Conservation (phyloP, 2,329 filamentous ascomycete species). For the Fusarium oxysporum region DNA sequence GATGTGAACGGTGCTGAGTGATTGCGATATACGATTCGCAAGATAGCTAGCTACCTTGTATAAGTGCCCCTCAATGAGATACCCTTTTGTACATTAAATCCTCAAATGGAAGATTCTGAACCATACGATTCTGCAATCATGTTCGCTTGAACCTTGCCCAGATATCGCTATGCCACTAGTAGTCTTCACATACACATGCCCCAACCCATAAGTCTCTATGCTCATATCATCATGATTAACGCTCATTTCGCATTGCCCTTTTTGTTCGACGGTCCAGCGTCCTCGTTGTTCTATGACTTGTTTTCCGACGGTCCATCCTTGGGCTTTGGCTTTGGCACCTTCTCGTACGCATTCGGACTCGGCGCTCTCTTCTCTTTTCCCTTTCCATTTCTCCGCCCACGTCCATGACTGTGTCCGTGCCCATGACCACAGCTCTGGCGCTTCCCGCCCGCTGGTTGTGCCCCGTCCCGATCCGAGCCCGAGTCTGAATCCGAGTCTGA, state of each 20-base stretch:
- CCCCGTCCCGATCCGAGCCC: slow-evolving; percentile 46
- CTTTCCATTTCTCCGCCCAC: slow-evolving; percentile 48
- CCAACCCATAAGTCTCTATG: slow-evolving; percentile 18
- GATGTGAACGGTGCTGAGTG: slow-evolving; percentile 39
- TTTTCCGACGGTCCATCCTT: slow-evolving; percentile 44
- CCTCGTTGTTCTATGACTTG: slow-evolving; percentile 35
- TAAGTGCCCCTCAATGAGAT: slow-evolving; percentile 14
- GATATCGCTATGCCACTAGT: not conserved
- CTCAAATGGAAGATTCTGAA: not conserved
- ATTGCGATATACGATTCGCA: not conserved
- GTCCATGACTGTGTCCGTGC: slow-evolving; percentile 49
- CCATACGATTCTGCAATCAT: slow-evolving; percentile 7
- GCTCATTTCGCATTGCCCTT: not conserved
- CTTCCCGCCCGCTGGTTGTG: slow-evolving; percentile 50
- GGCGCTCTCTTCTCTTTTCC: slow-evolving; percentile 60
- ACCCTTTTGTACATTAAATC: slow-evolving; percentile 25
- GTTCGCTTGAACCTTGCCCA: slow-evolving; percentile 9
- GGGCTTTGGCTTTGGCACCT: slow-evolving; percentile 66
- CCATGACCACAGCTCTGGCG: slow-evolving; percentile 56
- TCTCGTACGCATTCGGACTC: slow-evolving; percentile 86
- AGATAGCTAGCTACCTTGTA: not conserved
- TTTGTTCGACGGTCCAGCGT: not conserved
- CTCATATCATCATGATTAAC: slow-evolving; percentile 24
- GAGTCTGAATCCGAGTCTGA: slow-evolving; percentile 66
- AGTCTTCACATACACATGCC: not conserved